Evolutionary conservation across 192 early-diverging fungal species (phyloP).

Genomic region (Endogone sp.): DNA sequence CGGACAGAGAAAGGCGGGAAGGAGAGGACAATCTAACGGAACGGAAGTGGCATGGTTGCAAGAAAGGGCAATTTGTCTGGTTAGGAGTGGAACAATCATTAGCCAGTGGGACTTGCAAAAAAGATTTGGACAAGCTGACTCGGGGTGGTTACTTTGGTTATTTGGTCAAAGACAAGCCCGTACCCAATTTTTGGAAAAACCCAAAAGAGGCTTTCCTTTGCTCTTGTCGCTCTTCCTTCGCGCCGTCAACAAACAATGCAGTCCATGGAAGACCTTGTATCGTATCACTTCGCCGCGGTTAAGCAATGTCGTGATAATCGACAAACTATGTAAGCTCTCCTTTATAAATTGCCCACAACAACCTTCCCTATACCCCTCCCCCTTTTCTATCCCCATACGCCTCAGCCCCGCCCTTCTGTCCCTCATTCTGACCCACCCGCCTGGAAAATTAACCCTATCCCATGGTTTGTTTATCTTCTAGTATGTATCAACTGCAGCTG

Average conservation of each 20-base stretch:
- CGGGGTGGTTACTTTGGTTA: too few relatives aligned
- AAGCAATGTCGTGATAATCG: slow-evolving; percentile 37
- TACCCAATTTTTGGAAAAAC: too few relatives aligned
- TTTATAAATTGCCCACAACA: background rate
- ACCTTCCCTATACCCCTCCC: background rate
- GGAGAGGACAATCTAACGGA: too few relatives aligned
- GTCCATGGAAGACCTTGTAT: slow-evolving; percentile 35
- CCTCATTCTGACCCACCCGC: background rate
- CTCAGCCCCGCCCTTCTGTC: background rate
- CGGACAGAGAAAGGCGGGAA: too few relatives aligned
- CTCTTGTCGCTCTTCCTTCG: background rate
- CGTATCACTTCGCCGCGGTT: slow-evolving; percentile 41
- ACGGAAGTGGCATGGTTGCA: too few relatives aligned
- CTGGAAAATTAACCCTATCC: background rate
- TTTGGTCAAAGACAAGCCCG: too few relatives aligned
- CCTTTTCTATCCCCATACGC: background rate
- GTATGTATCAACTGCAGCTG: slow-evolving; percentile 58
- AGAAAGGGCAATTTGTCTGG: too few relatives aligned
- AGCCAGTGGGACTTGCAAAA: too few relatives aligned
- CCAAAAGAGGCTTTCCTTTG: too few relatives aligned
- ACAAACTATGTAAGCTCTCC: slow-evolving; percentile 40
- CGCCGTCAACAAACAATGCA: background rate
- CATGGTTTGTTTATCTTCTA: slow-evolving; percentile 8
- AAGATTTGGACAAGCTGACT: too few relatives aligned
- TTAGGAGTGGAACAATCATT: too few relatives aligned